Evolutionary conservation across 73 alveolate species (phyloP).

Genomic region (Stentor roeselii): DNA sequence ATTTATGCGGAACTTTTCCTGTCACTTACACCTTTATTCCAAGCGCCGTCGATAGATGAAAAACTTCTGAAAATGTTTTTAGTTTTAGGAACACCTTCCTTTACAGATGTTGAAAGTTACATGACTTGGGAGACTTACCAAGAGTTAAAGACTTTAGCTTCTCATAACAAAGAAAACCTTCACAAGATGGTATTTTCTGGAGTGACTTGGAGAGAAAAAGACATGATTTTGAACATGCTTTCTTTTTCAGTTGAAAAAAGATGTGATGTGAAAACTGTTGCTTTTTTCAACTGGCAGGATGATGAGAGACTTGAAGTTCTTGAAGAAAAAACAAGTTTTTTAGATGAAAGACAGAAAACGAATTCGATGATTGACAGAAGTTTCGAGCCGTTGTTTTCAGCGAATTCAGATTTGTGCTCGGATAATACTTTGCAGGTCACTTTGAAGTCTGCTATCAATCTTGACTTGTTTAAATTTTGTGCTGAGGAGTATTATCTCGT

Average conservation of each 20-base stretch:
- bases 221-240: neutral
- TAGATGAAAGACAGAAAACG: neutral
- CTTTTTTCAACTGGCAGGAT: neutral
- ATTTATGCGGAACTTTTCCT: conserved; percentile 23
- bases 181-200: neutral
- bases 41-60: conserved; percentile 2
- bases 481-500: neutral
- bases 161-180: neutral
- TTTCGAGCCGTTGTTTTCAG: neutral
- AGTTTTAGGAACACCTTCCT: neutral
- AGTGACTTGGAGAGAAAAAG: conserved; percentile 10
- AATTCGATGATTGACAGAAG: neutral
- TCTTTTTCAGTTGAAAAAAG: conserved; percentile 5
- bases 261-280: neutral
- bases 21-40: conserved; percentile 8
- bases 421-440: neutral
- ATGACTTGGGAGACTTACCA: conserved; percentile 11
- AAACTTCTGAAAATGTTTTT: neutral
- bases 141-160: conserved; percentile 13
- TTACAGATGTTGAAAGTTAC: neutral
- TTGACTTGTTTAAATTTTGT: neutral
- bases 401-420: neutral
- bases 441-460: neutral
- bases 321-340: neutral
- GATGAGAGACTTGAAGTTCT: neutral